Evolutionary conservation across 768 basidiomycete species (phyloP).

Genomic region (Lentinula guzmanii): DNA sequence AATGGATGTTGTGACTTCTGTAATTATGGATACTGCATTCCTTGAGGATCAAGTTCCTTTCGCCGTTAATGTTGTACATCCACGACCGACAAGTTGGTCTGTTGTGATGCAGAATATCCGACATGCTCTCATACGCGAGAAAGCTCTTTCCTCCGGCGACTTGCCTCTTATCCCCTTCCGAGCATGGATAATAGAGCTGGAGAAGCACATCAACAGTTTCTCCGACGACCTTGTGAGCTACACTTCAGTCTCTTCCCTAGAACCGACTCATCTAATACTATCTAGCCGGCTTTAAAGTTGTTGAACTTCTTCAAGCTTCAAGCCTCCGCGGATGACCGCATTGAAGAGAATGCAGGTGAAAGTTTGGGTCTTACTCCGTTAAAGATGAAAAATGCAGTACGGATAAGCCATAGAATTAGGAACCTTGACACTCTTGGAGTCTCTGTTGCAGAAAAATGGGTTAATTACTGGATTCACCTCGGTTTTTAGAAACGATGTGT

Average conservation of each 20-base stretch:
- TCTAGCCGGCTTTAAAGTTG: conserved; percentile 29
- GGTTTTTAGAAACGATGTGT: conserved; percentile 12
- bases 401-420: conserved; percentile 27
- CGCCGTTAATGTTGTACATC: conserved; percentile 29
- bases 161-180: conserved; percentile 14
- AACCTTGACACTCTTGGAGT: conserved; percentile 17
- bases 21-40: conserved; percentile 25
- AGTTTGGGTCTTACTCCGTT: conserved; percentile 21
- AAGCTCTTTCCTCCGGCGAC: neutral
- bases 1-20: conserved; percentile 19
- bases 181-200: conserved; percentile 16
- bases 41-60: conserved; percentile 9
- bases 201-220: conserved; percentile 5
- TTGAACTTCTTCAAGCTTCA: conserved; percentile 24
- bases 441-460: conserved; percentile 24
- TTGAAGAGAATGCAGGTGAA: conserved; percentile 7
- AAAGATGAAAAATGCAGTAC: conserved; percentile 19
- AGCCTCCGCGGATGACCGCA: conserved; percentile 11
- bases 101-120: conserved; percentile 15
- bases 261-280: neutral
- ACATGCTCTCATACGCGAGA: neutral
- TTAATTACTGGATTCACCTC: conserved; percentile 29
- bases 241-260: neutral
- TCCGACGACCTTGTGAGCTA: conserved; percentile 13
- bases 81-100: conserved; percentile 25